Evolutionary conservation across 768 basidiomycete genomes (phyloP), one percentile per base, ranked within the genome.

Genomic region (Roridomyces roridus): DNA sequence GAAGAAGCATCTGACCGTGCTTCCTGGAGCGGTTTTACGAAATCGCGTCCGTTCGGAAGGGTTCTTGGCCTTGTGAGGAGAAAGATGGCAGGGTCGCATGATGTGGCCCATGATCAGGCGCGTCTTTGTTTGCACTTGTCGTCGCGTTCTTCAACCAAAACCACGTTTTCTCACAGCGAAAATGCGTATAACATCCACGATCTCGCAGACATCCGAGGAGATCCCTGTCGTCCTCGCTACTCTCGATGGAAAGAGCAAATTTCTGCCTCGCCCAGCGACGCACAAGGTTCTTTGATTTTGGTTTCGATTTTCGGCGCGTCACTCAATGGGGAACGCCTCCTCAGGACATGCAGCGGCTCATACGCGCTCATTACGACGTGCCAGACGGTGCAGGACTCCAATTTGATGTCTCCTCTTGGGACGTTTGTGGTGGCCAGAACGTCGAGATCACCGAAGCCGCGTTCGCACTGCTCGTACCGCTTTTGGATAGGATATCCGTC

Each of bases 151-250:
- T 44, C 21, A n/a, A n/a, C n/a, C n/a, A n/a, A n/a, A n/a, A n/a
- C n/a, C n/a, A n/a, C n/a, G n/a, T n/a, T n/a, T n/a, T n/a, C n/a
- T n/a, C n/a, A n/a, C n/a, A n/a, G n/a, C n/a, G n/a, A 44, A 29
- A 11, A 64, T 64, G 63, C 59, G 51, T 20, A 37, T 61, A 46
- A 34, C 31, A 28, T 64, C 63, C 2, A 64, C 55, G 18, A 55
- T 64, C 7, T 10, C 55, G 4, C 35, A 39, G 14, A 58, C 52
- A 21, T 48, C 56, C 1, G 51, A 53, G 6, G 55, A 64, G 34
- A 18, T 64, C 8, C 50, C 59, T 1, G 63, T 64, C 34, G 29
- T 64, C 28, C 21, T 57, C 6, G 47, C 57, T 40, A 54, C 21
- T 8, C 44, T 64, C 6, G 55, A 45, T 3, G 59, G 59, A 1